Percentiles rank a stretch among this genome's conserved stretches.
Conservation (phyloP, 176 grass and related monocot genomes). For the Chloris gayana region DNA sequence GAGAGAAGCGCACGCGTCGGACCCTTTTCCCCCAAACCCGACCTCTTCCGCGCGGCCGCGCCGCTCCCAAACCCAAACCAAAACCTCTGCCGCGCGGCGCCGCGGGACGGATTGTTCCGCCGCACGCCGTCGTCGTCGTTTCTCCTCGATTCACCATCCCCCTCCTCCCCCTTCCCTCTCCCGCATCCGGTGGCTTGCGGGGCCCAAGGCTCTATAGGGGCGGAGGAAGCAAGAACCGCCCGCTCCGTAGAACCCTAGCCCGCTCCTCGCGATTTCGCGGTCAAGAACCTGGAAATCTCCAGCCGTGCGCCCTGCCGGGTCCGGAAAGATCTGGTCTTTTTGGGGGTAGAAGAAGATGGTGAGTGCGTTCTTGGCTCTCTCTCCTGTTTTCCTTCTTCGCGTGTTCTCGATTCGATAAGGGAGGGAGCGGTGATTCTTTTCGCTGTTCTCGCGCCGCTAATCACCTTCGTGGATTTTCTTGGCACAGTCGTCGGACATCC, state of each 20-base stretch:
- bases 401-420: conserved; percentile 27
- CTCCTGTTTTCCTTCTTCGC: neutral
- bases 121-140: conserved; percentile 2
- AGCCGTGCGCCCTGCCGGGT: neutral
- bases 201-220: neutral
- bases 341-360: conserved; percentile 35
- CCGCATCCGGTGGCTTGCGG: neutral
- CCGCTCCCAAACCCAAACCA: neutral
- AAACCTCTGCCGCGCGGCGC: conserved; percentile 20
- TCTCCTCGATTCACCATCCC: neutral
- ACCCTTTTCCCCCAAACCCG: neutral
- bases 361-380: conserved; percentile 23
- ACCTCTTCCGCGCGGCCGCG: neutral
- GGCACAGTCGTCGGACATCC: conserved; percentile 91
- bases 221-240: conserved; percentile 19
- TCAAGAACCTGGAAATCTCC: conserved; percentile 20
- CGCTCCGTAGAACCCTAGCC: conserved; percentile 27
- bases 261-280: neutral
- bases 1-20: conserved; percentile 10
- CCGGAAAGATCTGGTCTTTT: conserved; percentile 23
- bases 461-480: conserved; percentile 15
- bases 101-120: neutral
- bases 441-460: neutral
- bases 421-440: neutral
- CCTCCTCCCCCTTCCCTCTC: no score